These are phyloP conservation scores for Globisporangium canariense DNA, from an alignment of 352 stramenopile species.

Conservation along the genomic window DNA sequence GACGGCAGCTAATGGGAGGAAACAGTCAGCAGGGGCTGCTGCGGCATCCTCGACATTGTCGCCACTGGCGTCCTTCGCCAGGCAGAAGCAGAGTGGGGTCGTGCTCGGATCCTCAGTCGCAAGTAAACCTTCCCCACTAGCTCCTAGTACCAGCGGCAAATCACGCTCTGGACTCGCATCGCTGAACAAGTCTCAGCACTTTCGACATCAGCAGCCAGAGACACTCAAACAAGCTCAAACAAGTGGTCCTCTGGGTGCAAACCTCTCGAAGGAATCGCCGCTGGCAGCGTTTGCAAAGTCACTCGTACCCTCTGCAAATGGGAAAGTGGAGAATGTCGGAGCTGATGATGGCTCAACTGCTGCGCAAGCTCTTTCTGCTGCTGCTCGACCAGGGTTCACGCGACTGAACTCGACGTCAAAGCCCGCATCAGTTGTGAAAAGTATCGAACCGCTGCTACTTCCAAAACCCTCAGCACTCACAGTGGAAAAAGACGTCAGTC, in stretches of 20 bases:
- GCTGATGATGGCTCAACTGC: not conserved
- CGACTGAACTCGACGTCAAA: not conserved
- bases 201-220: not conserved
- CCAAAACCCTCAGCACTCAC: not conserved
- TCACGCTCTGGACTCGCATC: constrained; percentile 12
- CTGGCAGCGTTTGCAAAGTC: constrained; percentile 11
- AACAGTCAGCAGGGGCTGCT: not conserved
- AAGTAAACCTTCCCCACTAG: not conserved
- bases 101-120: not conserved
- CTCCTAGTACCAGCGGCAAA: not conserved
- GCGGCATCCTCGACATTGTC: not conserved
- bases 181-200: constrained; percentile 9
- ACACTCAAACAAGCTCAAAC: not conserved
- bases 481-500: not conserved
- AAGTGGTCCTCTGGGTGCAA: not conserved
- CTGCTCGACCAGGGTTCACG: not conserved
- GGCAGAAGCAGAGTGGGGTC: constrained; percentile 1
- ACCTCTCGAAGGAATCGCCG: not conserved
- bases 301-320: not conserved
- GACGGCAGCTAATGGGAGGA: not conserved
- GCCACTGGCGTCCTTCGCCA: constrained; percentile 5
- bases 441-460: not conserved
- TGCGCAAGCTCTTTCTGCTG: not conserved
- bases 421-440: not conserved
- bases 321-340: not conserved